Evolutionary conservation across 2,329 filamentous ascomycete species (phyloP), one percentile per base, ranked within the genome.

Genomic region (Exophiala oligosperma): DNA sequence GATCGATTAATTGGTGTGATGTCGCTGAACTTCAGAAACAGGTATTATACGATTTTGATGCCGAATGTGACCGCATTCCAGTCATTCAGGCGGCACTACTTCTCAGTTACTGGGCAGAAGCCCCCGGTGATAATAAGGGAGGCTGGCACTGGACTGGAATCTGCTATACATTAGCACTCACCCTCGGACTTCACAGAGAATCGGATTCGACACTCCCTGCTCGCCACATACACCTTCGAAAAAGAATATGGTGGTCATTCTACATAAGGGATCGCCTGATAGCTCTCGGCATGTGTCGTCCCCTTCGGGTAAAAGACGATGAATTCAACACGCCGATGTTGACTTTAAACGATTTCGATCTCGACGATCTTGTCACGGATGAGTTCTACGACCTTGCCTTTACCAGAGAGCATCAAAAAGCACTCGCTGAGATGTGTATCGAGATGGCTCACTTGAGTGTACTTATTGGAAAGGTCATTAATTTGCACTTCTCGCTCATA

Each of bases 141-240:
- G 96, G 92, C 49, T 96, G 92, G 90, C 92, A 97, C 71, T 97
- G 92, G 92, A 96, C 96, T 90, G 92, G 92, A 14, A 90, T 96
- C 37, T 92, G 92, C 44, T 90, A 96, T 59, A 96, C 92, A 9
- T 79, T 96, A 47, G 92, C 91, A 54, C 91, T 96, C 73, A 96
- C 91, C 8, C 96, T 97, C 63, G 92, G 92, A 5, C 81, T 97
- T n/a, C 92, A 97, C 73, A 88, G 92, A 61, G 90, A 96, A 67
- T 90, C 91, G 2, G 88, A 87, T 57, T 91, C 89, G 6, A 87
- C 84, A 66, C 90, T 96, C 82, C 82, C 89, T 32, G 74, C 77
- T 1, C 81, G 84, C 52, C 87, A 89, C 68, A 89, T 91, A 70
- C 90, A 86, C 68, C 78, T 96, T 52, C 95, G 91, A 89, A 96